Evolutionary conservation across 345 rosid species (phyloP).

Genomic region (Populus euphratica): DNA sequence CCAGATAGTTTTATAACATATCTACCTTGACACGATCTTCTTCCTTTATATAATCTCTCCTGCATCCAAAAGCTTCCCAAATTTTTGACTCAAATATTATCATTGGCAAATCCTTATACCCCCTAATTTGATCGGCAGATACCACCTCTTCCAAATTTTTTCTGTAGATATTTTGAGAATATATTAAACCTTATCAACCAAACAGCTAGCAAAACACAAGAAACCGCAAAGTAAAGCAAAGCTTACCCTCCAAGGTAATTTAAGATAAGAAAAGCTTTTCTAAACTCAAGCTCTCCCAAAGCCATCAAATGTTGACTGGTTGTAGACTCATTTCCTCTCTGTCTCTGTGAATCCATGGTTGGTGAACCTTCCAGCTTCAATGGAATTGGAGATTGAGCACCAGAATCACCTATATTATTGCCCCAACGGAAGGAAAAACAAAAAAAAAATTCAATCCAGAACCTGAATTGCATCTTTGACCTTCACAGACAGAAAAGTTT

Average conservation of each 20-base stretch:
- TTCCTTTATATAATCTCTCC: conserved; percentile 6
- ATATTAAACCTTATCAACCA: not conserved
- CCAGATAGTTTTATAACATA: not conserved
- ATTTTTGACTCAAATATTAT: conserved; percentile 40
- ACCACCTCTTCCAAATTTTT: conserved; percentile 28
- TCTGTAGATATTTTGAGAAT: conserved; percentile 19
- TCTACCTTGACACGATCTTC: conserved; percentile 37
- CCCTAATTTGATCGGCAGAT: conserved; percentile 38
- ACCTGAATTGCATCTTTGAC: too few species aligned
- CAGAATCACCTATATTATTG: not conserved
- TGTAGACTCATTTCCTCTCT: too few species aligned
- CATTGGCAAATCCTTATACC: conserved; percentile 44
- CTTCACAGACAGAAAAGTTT: too few species aligned
- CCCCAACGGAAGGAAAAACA: too few species aligned
- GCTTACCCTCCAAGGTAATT: conserved; percentile 65
- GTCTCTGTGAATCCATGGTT: too few species aligned
- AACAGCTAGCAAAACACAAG: not conserved
- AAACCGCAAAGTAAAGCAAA: conserved; percentile 7
- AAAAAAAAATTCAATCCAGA: too few species aligned
- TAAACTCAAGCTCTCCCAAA: conserved; percentile 57
- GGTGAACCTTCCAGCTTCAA: not conserved
- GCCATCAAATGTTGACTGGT: conserved; percentile 39
- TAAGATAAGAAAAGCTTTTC: conserved; percentile 55
- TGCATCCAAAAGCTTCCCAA: conserved; percentile 36
- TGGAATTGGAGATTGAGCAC: not conserved